phyloP scores from a whole-genome alignment of 169 alveolate species.

The Cryptosporidium ubiquitum region DNA sequence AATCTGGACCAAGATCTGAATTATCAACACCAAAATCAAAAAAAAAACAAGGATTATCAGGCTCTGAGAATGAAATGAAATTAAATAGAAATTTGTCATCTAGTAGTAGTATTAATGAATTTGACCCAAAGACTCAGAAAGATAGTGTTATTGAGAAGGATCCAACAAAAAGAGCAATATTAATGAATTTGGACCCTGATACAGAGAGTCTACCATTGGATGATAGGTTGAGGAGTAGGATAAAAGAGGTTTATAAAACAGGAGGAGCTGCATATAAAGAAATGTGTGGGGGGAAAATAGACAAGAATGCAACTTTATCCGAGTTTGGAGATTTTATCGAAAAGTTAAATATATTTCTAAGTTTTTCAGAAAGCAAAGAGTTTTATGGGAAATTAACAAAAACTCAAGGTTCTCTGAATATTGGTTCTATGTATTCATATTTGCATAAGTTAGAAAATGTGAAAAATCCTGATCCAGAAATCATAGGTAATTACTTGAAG shows the following conservation, averaged over 20 bases:
- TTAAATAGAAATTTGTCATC: neutral
- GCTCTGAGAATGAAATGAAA: neutral
- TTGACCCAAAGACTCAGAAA: neutral
- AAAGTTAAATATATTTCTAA: slow-evolving; percentile 34
- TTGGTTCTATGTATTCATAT: slow-evolving; percentile 30
- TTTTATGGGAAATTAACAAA: slow-evolving; percentile 22
- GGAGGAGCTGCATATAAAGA: slow-evolving; percentile 21
- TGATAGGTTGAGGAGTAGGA: slow-evolving; percentile 23
- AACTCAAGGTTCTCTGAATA: slow-evolving; percentile 4
- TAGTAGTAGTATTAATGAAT: neutral
- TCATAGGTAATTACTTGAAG: slow-evolving; percentile 7
- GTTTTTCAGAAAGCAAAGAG: slow-evolving; percentile 33
- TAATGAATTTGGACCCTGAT: slow-evolving; percentile 20
- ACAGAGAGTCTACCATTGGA: slow-evolving; percentile 33
- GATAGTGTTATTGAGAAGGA: neutral
- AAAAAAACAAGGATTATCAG: neutral
- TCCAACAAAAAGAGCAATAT: slow-evolving; percentile 51
- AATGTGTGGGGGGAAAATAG: slow-evolving; percentile 36
- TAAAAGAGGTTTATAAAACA: slow-evolving; percentile 18
- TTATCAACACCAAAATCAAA: neutral
- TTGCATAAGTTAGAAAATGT: neutral
- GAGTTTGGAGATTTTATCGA: slow-evolving; percentile 58
- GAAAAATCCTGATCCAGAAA: slow-evolving; percentile 29
- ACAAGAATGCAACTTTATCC: neutral
- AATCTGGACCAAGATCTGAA: neutral